Percentiles rank a stretch among this genome's conserved stretches.
Conservation (phyloP, 352 stramenopile species). For the Plasmopara viticola region DNA sequence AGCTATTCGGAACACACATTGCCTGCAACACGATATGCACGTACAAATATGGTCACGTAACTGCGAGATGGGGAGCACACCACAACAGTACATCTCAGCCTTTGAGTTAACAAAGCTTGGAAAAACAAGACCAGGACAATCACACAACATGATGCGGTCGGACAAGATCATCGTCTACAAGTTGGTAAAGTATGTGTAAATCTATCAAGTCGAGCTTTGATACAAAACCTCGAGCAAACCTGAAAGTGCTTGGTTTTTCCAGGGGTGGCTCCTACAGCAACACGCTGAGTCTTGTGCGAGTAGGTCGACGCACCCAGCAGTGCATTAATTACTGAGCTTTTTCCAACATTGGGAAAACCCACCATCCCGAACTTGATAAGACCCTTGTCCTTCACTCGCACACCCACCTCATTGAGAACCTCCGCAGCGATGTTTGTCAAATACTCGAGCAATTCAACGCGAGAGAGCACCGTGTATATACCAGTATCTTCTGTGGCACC, state of each 20-base stretch:
- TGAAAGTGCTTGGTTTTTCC: constrained; percentile 99
- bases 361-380: constrained; percentile 96
- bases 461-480: constrained; percentile 60
- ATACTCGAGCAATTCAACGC: constrained; percentile 71
- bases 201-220: background rate
- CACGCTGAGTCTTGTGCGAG: constrained; percentile 92
- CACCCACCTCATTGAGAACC: constrained; percentile 49
- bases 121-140: constrained; percentile 99
- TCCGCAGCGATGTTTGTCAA: constrained; percentile 47
- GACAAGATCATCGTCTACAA: constrained; percentile 93
- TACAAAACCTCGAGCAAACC: constrained; percentile 17
- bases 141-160: constrained; percentile 97
- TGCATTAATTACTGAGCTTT: constrained; percentile 99
- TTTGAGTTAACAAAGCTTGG: constrained; percentile 98
- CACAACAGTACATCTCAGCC: constrained; percentile 98
- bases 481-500: constrained; percentile 6
- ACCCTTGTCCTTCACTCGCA: constrained; percentile 76
- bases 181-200: constrained; percentile 4
- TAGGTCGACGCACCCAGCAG: constrained; percentile 94
- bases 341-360: constrained; percentile 99
- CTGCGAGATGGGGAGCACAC: constrained; percentile 97
- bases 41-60: constrained; percentile 92
- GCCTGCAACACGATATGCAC: constrained; percentile 4
- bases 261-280: constrained; percentile 95
- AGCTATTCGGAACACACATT: constrained; percentile 4